A percentile compares a stretch with the other conserved stretches of the same genome.
Conservation (phyloP, 331 rosid species). For the Quercus lobata region DNA sequence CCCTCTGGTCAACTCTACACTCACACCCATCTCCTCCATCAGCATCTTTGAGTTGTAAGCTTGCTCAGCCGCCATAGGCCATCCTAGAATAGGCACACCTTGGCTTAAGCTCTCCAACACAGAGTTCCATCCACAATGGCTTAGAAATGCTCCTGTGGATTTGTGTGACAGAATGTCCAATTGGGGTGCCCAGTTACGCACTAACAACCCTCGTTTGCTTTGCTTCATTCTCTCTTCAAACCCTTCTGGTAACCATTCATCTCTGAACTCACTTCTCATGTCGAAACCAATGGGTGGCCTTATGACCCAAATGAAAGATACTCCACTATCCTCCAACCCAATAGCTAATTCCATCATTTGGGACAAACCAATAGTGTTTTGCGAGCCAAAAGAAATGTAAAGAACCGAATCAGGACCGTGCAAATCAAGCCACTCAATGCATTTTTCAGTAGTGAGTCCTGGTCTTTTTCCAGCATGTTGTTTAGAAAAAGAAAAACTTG, state of each 20-base stretch:
- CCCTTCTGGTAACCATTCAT: slow-evolving; percentile 32
- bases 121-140: slow-evolving; percentile 11
- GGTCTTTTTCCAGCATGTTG: slow-evolving; percentile 14
- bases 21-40: slow-evolving; percentile 42
- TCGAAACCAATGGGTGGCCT: slow-evolving; percentile 41
- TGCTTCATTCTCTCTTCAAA: slow-evolving; percentile 29
- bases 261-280: slow-evolving; percentile 24
- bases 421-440: slow-evolving; percentile 29
- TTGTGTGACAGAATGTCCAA: slow-evolving; percentile 37
- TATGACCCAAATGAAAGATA: slow-evolving; percentile 34
- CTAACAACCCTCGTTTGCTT: slow-evolving; percentile 19
- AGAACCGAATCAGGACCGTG: slow-evolving; percentile 25
- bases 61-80: slow-evolving; percentile 55
- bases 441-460: slow-evolving; percentile 4
- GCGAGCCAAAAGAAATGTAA: slow-evolving; percentile 45
- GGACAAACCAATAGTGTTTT: slow-evolving; percentile 32
- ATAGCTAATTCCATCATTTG: slow-evolving; percentile 38
- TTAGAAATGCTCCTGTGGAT: slow-evolving; percentile 24
- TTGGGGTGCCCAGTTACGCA: slow-evolving; percentile 39
- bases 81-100: slow-evolving; percentile 43
- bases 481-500: not conserved
- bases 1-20: slow-evolving; percentile 35
- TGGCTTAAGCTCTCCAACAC: slow-evolving; percentile 34
- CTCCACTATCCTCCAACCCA: slow-evolving; percentile 37
- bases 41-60: slow-evolving; percentile 46